Conservation (phyloP, 2,329 filamentous ascomycete genomes). For the Phyllosticta citrichinensis region DNA sequence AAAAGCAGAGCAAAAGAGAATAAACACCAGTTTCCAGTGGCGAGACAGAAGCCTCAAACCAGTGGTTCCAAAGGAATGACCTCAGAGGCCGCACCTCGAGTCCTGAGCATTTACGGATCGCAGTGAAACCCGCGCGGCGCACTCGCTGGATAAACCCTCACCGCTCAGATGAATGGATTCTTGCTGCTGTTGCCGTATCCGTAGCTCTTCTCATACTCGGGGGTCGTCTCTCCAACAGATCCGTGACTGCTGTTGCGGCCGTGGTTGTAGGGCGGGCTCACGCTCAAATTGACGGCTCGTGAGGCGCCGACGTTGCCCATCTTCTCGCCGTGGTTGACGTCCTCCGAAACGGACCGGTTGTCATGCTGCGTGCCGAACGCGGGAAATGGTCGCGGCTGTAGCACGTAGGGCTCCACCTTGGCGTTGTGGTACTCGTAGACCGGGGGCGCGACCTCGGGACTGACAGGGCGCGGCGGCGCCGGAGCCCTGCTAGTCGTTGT, state of each 20-base stretch:
- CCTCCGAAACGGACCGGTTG: slow-evolving; percentile 9
- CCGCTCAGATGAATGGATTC: slow-evolving; percentile 32
- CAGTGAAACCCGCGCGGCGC: slow-evolving; percentile 16
- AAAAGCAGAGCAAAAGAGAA: slow-evolving; percentile 18
- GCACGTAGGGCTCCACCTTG: slow-evolving; percentile 37
- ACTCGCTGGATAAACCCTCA: slow-evolving; percentile 27
- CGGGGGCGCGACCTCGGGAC: slow-evolving; percentile 27
- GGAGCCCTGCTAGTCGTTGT: slow-evolving; percentile 3
- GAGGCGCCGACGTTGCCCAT: slow-evolving; percentile 31
- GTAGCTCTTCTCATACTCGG: slow-evolving; percentile 20
- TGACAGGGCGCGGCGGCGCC: slow-evolving; percentile 3
- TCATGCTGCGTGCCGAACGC: slow-evolving; percentile 28
- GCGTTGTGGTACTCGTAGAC: slow-evolving; percentile 33
- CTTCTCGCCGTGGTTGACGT: slow-evolving; percentile 24
- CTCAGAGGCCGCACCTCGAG: slow-evolving; percentile 29
- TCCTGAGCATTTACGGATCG: slow-evolving; percentile 34
- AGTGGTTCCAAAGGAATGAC: slow-evolving; percentile 22
- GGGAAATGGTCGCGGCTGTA: slow-evolving; percentile 34
- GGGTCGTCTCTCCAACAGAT: slow-evolving; percentile 34
- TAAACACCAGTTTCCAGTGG: slow-evolving; percentile 28
- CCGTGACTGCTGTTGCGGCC: slow-evolving; percentile 36
- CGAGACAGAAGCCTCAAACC: slow-evolving; percentile 29
- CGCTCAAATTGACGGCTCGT: slow-evolving; percentile 32
- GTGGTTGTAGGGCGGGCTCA: slow-evolving; percentile 31
- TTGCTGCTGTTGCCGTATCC: slow-evolving; percentile 12